Evolutionary conservation across 345 rosid species (phyloP), one percentile per base, ranked within the genome.

Genomic region (rapeseed (Brassica napus)): DNA sequence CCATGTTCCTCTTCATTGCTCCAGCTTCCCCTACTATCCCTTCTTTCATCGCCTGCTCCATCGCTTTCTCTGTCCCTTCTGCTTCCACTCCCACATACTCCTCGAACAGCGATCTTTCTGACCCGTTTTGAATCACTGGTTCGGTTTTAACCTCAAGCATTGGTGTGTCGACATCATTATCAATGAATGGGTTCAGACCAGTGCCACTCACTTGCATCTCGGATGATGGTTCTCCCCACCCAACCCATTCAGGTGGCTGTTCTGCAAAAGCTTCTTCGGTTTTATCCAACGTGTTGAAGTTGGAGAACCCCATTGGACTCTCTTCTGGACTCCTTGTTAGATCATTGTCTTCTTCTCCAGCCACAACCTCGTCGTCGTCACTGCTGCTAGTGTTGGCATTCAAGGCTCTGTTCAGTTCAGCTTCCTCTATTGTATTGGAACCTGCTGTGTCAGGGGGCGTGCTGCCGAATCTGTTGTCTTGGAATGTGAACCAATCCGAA

Each of bases 401-500:
- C 60, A 79, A 80, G 66, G 81, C 69, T 67, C 88, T 89, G 66
- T 93, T 89, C 87, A 93, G 77, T 84, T 90, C 89, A 34, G 85
- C 70, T 12, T 88, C 93, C 52, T 88, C 94, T 92, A 95, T 84
- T 32, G n/a, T 61, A 83, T 85, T 91, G 0, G 86, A 62, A 26
- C 88, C 89, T 5, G 90, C 88, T 62, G 87, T 64, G 68, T 88
- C 85, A 23, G 79, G 65, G 49, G 90, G 86, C 52, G 89, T 87
- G 68, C 82, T 88, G 49, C 83, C 79, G 42, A 77, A 81, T 85
- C 91, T 86, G 52, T 96, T 94, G 2, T 96, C 97, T 89, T 92
- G 92, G 82, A 90, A 96, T 16, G 98, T 92, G 82, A 96, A 96
- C 99, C 99, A 96, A 78, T 96, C 86, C 47, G 99, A 92, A 73